phyloP scores from a whole-genome alignment of 140 eudicot species.

The Oenanthe javanica region DNA sequence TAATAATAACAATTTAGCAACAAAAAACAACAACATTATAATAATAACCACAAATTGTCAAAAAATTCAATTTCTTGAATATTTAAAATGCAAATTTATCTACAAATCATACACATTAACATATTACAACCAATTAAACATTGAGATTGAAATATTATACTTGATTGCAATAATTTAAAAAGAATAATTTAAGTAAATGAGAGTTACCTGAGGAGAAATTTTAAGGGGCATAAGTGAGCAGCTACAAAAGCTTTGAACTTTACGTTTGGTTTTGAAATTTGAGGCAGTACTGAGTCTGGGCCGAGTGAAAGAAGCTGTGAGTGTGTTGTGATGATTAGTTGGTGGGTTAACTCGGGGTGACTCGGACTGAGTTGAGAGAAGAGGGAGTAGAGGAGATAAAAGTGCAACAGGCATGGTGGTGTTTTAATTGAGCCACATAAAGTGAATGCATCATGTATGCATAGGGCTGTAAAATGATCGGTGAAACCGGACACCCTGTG shows the following conservation, averaged over 20 bases:
- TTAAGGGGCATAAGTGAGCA: slow-evolving; percentile 27
- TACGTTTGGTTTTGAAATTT: slow-evolving; percentile 11
- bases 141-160: not conserved
- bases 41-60: not conserved
- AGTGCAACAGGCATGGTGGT: slow-evolving; percentile 6
- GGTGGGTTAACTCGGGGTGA: slow-evolving; percentile 12
- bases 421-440: not conserved
- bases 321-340: slow-evolving; percentile 11
- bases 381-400: slow-evolving; percentile 5
- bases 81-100: not conserved
- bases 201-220: slow-evolving; percentile 26
- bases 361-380: slow-evolving; percentile 15
- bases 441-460: not conserved
- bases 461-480: too few species aligned
- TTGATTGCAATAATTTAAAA: not conserved
- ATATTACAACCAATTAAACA: not conserved
- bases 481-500: too few species aligned
- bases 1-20: too few species aligned
- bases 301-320: slow-evolving; percentile 20
- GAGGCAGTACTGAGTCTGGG: not conserved
- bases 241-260: slow-evolving; percentile 13
- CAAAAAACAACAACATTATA: too few species aligned
- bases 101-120: not conserved
- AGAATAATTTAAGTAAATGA: not conserved
- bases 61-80: not conserved